Conservation (phyloP, 495 filamentous ascomycete genomes). For the Aspergillus funiculosus region DNA sequence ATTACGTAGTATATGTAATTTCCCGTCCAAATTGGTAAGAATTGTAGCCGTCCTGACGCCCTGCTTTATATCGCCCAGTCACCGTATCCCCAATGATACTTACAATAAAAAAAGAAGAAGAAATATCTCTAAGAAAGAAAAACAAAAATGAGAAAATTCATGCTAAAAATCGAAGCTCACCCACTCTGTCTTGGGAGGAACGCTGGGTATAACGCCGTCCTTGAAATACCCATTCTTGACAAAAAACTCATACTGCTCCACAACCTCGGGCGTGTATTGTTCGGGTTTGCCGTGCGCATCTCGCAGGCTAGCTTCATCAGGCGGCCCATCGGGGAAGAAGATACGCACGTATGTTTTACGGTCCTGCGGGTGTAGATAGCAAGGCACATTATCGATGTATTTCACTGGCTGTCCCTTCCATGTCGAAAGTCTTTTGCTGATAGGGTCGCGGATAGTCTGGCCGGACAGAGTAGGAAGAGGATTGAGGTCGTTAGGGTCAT, state of each 20-base stretch:
- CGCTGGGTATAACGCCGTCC: conserved; percentile 58
- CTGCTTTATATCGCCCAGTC: background rate
- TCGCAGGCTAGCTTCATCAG: conserved; percentile 40
- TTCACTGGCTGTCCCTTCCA: conserved; percentile 54
- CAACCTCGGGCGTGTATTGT: conserved; percentile 42
- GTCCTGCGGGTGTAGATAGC: conserved; percentile 45
- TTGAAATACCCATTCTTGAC: conserved; percentile 56
- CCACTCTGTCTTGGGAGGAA: conserved; percentile 69
- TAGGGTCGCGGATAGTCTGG: conserved; percentile 34
- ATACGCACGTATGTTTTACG: conserved; percentile 49
- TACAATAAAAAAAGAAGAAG: background rate
- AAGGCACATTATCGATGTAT: conserved; percentile 47
- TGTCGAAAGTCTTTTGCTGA: conserved; percentile 31
- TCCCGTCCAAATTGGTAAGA: background rate
- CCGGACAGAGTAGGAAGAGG: conserved; percentile 36
- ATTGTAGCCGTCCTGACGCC: background rate
- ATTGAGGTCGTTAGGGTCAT: conserved; percentile 28
- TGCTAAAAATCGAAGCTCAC: conserved; percentile 62
- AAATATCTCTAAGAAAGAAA: background rate
- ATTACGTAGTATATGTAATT: background rate
- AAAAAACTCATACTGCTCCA: conserved; percentile 56
- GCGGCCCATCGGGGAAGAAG: conserved; percentile 67
- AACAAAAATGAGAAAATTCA: conserved; percentile 1
- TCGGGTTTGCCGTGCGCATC: conserved; percentile 36
- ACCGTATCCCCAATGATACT: too few relatives aligned